Conservation (phyloP, 148 eudicot species). For the Euryodendron excelsum region DNA sequence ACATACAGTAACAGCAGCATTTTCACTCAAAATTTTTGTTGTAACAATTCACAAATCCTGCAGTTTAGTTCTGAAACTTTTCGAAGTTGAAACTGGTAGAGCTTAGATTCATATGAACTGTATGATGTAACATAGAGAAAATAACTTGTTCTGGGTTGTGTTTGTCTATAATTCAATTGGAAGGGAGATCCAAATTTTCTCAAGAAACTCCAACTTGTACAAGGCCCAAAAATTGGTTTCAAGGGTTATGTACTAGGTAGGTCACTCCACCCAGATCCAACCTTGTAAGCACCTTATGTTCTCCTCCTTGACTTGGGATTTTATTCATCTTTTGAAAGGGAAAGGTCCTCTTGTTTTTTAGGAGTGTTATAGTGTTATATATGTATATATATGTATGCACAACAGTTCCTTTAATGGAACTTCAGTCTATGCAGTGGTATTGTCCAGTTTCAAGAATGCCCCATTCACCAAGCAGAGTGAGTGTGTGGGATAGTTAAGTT, state of each 20-base stretch:
- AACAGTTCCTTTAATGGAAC: too few relatives aligned
- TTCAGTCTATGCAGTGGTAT: background rate
- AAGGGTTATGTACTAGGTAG: background rate
- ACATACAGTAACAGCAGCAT: background rate
- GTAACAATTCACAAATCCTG: background rate
- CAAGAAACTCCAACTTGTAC: background rate
- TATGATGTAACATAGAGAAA: background rate
- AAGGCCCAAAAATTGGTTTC: background rate
- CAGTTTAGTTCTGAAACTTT: background rate
- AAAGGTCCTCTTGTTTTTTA: too few relatives aligned
- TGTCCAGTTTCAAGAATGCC: slow-evolving; percentile 11
- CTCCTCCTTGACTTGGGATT: background rate
- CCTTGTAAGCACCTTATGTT: background rate
- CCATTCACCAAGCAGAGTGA: too few relatives aligned
- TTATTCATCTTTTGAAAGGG: too few relatives aligned
- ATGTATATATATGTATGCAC: too few relatives aligned
- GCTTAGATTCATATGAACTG: background rate
- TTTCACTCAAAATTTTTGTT: background rate
- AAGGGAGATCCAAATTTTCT: background rate
- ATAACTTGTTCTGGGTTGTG: background rate
- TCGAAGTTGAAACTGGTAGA: slow-evolving; percentile 2
- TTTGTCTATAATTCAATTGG: background rate
- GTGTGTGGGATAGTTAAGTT: too few relatives aligned
- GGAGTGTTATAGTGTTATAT: too few relatives aligned
- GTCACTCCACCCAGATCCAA: too few relatives aligned